Evolutionary conservation across 176 grass and related monocot species (phyloP).

Genomic region (Hyparrhenia diplandra): DNA sequence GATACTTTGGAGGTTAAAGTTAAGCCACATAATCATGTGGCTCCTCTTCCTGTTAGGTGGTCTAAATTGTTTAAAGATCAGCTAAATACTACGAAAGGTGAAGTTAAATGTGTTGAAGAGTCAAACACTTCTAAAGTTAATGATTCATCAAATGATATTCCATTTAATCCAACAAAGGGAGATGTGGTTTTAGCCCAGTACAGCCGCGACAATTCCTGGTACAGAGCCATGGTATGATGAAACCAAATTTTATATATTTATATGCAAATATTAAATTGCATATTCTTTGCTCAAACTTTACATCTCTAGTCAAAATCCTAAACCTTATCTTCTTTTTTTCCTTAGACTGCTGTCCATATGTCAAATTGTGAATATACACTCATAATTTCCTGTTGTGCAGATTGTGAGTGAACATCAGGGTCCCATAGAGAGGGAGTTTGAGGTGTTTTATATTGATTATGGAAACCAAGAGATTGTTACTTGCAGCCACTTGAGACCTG

Average conservation of each 20-base stretch:
- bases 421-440: conserved; percentile 34
- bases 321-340: not conserved
- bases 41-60: not conserved
- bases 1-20: not conserved
- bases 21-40: not conserved
- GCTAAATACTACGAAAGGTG: not conserved
- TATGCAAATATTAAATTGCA: not conserved
- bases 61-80: not conserved
- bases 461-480: conserved; percentile 69
- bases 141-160: conserved; percentile 32
- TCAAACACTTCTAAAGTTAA: too few species aligned
- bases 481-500: conserved; percentile 39
- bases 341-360: not conserved
- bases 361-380: not conserved
- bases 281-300: not conserved
- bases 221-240: conserved; percentile 73
- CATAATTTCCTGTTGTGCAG: conserved; percentile 25
- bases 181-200: conserved; percentile 67
- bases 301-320: not conserved
- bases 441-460: conserved; percentile 71
- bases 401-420: conserved; percentile 47
- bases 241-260: not conserved
- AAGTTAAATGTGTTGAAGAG: not conserved
- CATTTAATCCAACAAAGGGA: conserved; percentile 65
- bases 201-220: conserved; percentile 57